These are phyloP conservation scores for Eucalyptus regnans DNA, from an alignment of 345 rosid genomes.

Conservation along the genomic window DNA sequence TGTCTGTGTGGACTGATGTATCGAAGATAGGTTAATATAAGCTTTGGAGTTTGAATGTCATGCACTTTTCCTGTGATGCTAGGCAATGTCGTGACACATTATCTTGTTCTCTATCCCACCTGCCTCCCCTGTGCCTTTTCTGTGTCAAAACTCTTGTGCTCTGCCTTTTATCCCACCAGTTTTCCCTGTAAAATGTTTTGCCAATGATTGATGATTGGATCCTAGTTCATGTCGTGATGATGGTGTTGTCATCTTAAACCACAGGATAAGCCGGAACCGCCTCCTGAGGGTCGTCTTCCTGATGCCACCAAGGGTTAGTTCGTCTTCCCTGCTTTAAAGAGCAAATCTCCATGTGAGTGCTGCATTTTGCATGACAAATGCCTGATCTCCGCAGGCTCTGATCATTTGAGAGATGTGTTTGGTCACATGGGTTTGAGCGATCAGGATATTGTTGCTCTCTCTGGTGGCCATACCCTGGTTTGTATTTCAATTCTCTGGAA, in stretches of 20 bases:
- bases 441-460: slow-evolving; percentile 83
- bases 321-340: background rate
- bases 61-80: background rate
- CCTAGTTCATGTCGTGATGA: background rate
- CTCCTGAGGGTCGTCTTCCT: slow-evolving; percentile 97
- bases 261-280: slow-evolving; percentile 90
- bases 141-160: background rate
- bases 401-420: slow-evolving; percentile 78
- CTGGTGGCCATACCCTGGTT: slow-evolving; percentile 96
- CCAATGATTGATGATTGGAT: background rate
- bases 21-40: background rate
- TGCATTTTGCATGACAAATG: background rate
- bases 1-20: background rate
- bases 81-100: background rate
- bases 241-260: background rate
- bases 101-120: background rate
- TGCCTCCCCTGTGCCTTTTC: background rate
- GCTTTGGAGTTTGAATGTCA: background rate
- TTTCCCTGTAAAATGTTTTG: background rate
- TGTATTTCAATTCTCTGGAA: background rate
- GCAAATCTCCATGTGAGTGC: background rate
- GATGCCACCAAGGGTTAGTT: slow-evolving; percentile 78
- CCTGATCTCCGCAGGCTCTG: slow-evolving; percentile 27
- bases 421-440: slow-evolving; percentile 81
- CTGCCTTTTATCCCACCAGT: background rate